Base-by-base conservation (phyloP, 2,329 filamentous ascomycete genomes). In the Trichophyton rubrum region DNA sequence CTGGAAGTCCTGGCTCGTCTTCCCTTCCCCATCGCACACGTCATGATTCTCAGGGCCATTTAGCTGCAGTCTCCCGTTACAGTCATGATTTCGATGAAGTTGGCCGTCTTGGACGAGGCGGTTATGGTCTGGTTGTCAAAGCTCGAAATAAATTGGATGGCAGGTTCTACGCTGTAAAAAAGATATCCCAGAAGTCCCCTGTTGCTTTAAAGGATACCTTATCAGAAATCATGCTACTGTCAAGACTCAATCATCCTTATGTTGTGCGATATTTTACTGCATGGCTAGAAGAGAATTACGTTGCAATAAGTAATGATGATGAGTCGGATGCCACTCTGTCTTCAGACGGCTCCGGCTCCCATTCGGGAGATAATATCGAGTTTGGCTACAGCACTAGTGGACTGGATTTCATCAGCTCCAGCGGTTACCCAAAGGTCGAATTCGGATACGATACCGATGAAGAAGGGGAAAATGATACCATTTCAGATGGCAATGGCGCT, bases 91-190 rank as follows among this genome's bases (percentile, higher is more conserved):
- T 95, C 73, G 85, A 91, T 17, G 91, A 97, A 73, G 86, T 93
- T 69, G 90, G 89, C 13, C 84, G 88, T 3, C 79, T 99, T 11
- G 93, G 93, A 2, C 95, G 92, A 71, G 93, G 93, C 49, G 93
- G 92, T 0, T 99, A 96, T 74, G 93, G 93, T 3, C 90, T 96
- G 74, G 93, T 99, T 22, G 90, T 97, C 60, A 95, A 96, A 72
- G 92, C 92, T 2, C 84, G 92, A 35, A 95, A 96, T 73, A 96
- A 93, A 75, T 83, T 96, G 3, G 93, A 97, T 70, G 89, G 89
- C 0, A 88, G 91, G 61, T 86, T 95, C 49, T 99, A 97, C 73
- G 93, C 93, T 17, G 89, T 99, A 70, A 99, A 99, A 73, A 96
- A 97, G 71, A 93, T 99, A 63, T 89, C 85, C 0, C 89, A 93